phyloP scores from a whole-genome alignment of 176 grass and related monocot genomes.

The Triticum aestivum region IWGSC_CS_RefSeq_v2.1 NC_057798.1:293554827-293555326 shows the following conservation, averaged over 20 bases:
- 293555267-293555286: slow-evolving; percentile 95
- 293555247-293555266: slow-evolving; percentile 97
- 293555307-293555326: slow-evolving; percentile 80
- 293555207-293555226: slow-evolving; percentile 71
- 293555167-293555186: slow-evolving; percentile 76
- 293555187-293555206: slow-evolving; percentile 71
- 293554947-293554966: neutral
- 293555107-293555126: slow-evolving; percentile 29
- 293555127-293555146: slow-evolving; percentile 77
- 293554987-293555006: neutral
- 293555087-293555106: slow-evolving; percentile 15
- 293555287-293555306: slow-evolving; percentile 79
- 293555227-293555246: slow-evolving; percentile 63
- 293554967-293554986: neutral
- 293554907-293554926: neutral
- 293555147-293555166: slow-evolving; percentile 95
- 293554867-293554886: slow-evolving; percentile 1
- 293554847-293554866: neutral
- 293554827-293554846: neutral
- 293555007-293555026: neutral
- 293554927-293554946: neutral
- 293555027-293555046: slow-evolving; percentile 7
- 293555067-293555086: neutral
- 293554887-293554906: neutral
- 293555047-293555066: neutral